phyloP scores from a whole-genome alignment of 2,329 filamentous ascomycete species.

The Aspergillus melleus region DNA sequence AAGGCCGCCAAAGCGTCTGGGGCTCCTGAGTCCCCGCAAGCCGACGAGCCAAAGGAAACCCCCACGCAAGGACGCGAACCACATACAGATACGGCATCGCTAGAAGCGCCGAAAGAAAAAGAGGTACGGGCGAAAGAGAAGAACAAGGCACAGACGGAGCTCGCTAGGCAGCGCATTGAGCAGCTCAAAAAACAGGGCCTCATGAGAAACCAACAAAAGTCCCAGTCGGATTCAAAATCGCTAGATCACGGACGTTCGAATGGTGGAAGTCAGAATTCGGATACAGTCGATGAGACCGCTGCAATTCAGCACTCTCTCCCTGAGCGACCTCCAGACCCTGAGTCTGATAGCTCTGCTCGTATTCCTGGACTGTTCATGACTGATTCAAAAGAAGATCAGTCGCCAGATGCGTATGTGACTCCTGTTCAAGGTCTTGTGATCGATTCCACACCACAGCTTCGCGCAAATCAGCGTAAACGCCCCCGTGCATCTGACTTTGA shows the following conservation, averaged over 20 bases:
- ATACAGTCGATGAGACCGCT: constrained; percentile 9
- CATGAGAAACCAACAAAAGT: constrained; percentile 39
- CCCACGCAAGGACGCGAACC: constrained; percentile 4
- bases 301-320: constrained; percentile 39
- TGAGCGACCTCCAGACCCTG: constrained; percentile 36
- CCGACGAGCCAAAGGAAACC: constrained; percentile 13
- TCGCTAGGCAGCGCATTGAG: constrained; percentile 76
- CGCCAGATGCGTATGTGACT: constrained; percentile 6
- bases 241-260: constrained; percentile 9
- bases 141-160: constrained; percentile 68
- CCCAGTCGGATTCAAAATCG: constrained; percentile 13
- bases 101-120: constrained; percentile 24
- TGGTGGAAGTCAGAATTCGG: constrained; percentile 1
- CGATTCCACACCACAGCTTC: constrained; percentile 25
- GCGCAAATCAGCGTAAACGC: constrained; percentile 50
- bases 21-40: constrained; percentile 10
- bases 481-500: constrained; percentile 71
- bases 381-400: constrained; percentile 13
- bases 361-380: constrained; percentile 58
- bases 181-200: constrained; percentile 61
- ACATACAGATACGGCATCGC: constrained; percentile 5
- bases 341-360: constrained; percentile 31
- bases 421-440: constrained; percentile 14
- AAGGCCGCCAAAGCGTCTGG: constrained; percentile 59
- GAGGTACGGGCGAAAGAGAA: constrained; percentile 42